Base-by-base conservation (phyloP, 1,284 basidiomycete species). In the Papiliotrema laurentii region DNA sequence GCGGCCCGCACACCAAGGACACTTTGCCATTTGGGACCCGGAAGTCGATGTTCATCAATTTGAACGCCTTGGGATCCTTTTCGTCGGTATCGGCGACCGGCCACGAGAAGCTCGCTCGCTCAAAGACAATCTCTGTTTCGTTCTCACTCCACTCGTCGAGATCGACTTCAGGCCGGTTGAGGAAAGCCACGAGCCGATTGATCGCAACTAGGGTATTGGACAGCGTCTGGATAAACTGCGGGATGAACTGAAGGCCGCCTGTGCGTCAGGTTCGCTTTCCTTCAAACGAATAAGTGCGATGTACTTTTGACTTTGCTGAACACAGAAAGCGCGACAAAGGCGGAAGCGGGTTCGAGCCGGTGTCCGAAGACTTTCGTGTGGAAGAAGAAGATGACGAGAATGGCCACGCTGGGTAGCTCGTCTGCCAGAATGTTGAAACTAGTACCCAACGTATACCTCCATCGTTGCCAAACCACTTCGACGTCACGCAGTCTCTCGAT, bases 391-490 rank as follows among this genome's bases (percentile, higher is more conserved):
- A 66, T 72, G 28, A 71, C 40, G 1, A 64, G 42, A 18, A 70
- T 57, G 10, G 63, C 56, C n/a, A 68, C 13, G n/a, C 61, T 43
- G 0, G 67, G 67, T 22, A 66, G 37, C 43, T 67, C 59, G 31
- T 68, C 69, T 0, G 66, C 60, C 2, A 72, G 50, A 18, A 75
- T 60, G 50, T 75, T 75, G 61, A 68, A 74, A 3, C 57, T 34
- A 1, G 74, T 74, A 2, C 74, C 74, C 0, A 74, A 58, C n/a
- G 61, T 63, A 45, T 61, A 75, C 27, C 73, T 51, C 64, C 63
- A 68, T 26, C 73, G 52, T 53, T 74, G 72, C 59, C 70, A 69
- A 60, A 48, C 53, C 24, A 70, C 61, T 50, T 74, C 72, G 21
- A 56, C 45, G 9, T 59, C 56, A 7, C 72, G 61, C 4, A 73